Percentiles rank a stretch among this genome's conserved stretches.
Evolutionary conservation across 768 basidiomycete genomes (phyloP).

Genomic region (Neoboletus subvelutipes): DNA sequence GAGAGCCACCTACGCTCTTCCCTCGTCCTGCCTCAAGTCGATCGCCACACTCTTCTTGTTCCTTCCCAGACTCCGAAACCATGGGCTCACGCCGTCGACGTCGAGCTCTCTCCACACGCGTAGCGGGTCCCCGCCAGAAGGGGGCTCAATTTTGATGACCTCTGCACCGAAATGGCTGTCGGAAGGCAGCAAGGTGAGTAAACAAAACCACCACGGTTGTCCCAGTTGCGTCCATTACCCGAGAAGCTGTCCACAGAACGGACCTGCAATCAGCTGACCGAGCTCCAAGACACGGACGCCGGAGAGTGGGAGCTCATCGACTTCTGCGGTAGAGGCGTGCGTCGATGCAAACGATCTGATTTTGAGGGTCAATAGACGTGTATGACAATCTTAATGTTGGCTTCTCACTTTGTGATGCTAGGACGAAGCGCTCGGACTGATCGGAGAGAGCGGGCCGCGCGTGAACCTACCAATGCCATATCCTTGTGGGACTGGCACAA

Average conservation of each 20-base stretch:
- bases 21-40: slow-evolving; percentile 57
- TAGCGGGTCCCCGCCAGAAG: slow-evolving; percentile 60
- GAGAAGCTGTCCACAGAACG: slow-evolving; percentile 70
- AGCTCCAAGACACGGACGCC: slow-evolving; percentile 67
- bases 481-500: neutral
- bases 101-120: slow-evolving; percentile 73
- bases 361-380: neutral
- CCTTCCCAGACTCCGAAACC: slow-evolving; percentile 69
- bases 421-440: neutral
- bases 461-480: too few species aligned
- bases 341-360: slow-evolving; percentile 15
- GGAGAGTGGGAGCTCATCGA: slow-evolving; percentile 49
- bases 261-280: slow-evolving; percentile 70
- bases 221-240: slow-evolving; percentile 42
- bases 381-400: neutral
- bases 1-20: slow-evolving; percentile 42
- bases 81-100: slow-evolving; percentile 67
- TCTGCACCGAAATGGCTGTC: slow-evolving; percentile 72
- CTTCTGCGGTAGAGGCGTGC: neutral
- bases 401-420: slow-evolving; percentile 2
- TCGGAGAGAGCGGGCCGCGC: neutral
- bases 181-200: neutral
- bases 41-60: slow-evolving; percentile 77
- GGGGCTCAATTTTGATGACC: slow-evolving; percentile 70
- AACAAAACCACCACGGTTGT: neutral